These are phyloP conservation scores for Pleurotus citrinopileatus DNA, from an alignment of 768 basidiomycete genomes.

Conservation along the genomic window DNA sequence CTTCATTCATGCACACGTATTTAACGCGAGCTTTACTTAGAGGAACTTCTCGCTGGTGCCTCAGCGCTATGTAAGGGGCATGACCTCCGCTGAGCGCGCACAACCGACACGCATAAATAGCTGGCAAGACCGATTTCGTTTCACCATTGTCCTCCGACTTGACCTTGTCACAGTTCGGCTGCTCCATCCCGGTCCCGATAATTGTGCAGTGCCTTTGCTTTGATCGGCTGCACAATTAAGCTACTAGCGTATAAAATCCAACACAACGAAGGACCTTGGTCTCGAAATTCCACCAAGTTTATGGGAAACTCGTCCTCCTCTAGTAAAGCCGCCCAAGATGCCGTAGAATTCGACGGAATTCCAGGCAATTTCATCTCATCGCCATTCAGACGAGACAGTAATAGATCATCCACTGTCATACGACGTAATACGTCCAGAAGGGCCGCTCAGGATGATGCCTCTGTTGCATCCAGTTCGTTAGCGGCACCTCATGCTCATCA, in stretches of 20 bases:
- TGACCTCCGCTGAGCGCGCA: too few relatives aligned
- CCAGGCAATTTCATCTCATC: neutral
- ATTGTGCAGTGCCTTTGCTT: too few relatives aligned
- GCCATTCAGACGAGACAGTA: neutral
- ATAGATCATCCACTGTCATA: neutral
- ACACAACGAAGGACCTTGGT: neutral
- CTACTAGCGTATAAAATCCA: neutral
- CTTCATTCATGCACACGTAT: too few relatives aligned
- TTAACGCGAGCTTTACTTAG: too few relatives aligned
- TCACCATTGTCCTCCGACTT: too few relatives aligned
- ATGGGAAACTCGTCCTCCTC: conserved; percentile 15
- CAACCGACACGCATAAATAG: neutral
- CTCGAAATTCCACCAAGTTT: conserved; percentile 1
- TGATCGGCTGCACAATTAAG: neutral
- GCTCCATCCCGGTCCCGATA: too few relatives aligned
- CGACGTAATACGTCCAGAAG: neutral
- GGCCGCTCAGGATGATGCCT: neutral
- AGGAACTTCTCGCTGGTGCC: neutral
- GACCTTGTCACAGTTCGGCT: too few relatives aligned
- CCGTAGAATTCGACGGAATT: neutral
- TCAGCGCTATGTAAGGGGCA: neutral
- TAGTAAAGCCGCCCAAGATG: conserved; percentile 4
- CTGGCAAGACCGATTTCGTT: neutral
- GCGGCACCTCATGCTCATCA: conserved; percentile 3
- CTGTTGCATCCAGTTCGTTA: neutral